phyloP scores from a whole-genome alignment of 2,329 filamentous ascomycete genomes.

The Claviceps maximensis region DNA sequence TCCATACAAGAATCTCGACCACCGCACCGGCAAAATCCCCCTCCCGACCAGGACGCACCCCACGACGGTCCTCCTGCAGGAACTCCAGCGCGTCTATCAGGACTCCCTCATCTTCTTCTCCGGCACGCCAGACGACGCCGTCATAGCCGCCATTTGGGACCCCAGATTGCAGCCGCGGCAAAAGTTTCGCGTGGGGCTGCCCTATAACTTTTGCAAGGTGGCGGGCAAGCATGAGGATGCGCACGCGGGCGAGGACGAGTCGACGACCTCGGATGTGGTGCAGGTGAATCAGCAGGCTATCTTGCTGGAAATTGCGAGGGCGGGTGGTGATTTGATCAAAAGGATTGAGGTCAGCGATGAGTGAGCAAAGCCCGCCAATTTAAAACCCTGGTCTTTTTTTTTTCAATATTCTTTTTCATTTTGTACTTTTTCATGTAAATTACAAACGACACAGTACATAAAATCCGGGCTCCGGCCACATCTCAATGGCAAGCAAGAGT shows the following conservation, averaged over 20 bases:
- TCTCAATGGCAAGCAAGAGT: no score
- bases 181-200: constrained; percentile 56
- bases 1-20: constrained; percentile 74
- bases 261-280: constrained; percentile 27
- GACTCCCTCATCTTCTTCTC: constrained; percentile 69
- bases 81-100: constrained; percentile 54
- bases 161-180: constrained; percentile 36
- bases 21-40: constrained; percentile 32
- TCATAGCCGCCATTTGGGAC: constrained; percentile 48
- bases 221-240: constrained; percentile 12
- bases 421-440: no score
- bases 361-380: background rate
- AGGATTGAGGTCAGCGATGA: constrained; percentile 40
- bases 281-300: constrained; percentile 55
- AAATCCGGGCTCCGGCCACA: no score
- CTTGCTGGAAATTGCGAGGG: constrained; percentile 57
- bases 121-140: constrained; percentile 41
- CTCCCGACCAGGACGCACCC: constrained; percentile 46
- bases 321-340: constrained; percentile 54
- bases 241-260: constrained; percentile 21
- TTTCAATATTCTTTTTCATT: no score
- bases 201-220: constrained; percentile 39
- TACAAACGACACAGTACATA: no score
- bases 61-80: constrained; percentile 47
- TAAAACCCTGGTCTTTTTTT: no score